A percentile compares a stretch with the other conserved stretches of the same genome.
Evolutionary conservation across 495 filamentous ascomycete species (phyloP).

Genomic region (Annulohypoxylon bovei): DNA sequence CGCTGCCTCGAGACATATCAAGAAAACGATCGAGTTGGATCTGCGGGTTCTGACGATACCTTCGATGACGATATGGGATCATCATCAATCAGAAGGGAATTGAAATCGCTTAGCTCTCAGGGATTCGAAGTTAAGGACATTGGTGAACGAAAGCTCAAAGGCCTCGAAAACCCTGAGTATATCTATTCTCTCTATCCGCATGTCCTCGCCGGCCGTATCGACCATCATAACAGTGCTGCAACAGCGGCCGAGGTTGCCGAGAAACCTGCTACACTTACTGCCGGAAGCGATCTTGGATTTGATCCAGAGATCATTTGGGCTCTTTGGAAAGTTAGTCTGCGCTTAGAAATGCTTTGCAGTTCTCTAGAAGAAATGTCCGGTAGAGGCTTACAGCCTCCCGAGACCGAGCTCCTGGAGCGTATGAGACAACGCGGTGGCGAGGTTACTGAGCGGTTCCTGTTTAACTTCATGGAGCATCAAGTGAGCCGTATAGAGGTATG

Average conservation of each 20-base stretch:
- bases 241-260: slow-evolving; percentile 52
- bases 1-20: slow-evolving; percentile 85
- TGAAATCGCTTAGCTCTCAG: slow-evolving; percentile 86
- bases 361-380: slow-evolving; percentile 74
- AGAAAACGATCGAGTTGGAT: slow-evolving; percentile 75
- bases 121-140: slow-evolving; percentile 98
- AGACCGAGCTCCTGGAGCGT: slow-evolving; percentile 81
- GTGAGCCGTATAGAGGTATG: slow-evolving; percentile 93
- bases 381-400: slow-evolving; percentile 71
- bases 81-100: slow-evolving; percentile 82
- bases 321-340: slow-evolving; percentile 87
- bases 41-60: slow-evolving; percentile 72
- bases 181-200: slow-evolving; percentile 95
- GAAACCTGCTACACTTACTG: slow-evolving; percentile 54
- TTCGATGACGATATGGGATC: slow-evolving; percentile 76
- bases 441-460: slow-evolving; percentile 82
- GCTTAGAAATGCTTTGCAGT: slow-evolving; percentile 92
- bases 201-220: slow-evolving; percentile 80
- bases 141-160: slow-evolving; percentile 92
- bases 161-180: slow-evolving; percentile 95
- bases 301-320: slow-evolving; percentile 87
- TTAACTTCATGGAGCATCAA: slow-evolving; percentile 92
- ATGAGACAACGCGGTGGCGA: slow-evolving; percentile 87
- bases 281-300: slow-evolving; percentile 69
- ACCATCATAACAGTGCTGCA: slow-evolving; percentile 67